Conservation (phyloP, 1,284 basidiomycete genomes). For the Stygiomarasmius scandens region DNA sequence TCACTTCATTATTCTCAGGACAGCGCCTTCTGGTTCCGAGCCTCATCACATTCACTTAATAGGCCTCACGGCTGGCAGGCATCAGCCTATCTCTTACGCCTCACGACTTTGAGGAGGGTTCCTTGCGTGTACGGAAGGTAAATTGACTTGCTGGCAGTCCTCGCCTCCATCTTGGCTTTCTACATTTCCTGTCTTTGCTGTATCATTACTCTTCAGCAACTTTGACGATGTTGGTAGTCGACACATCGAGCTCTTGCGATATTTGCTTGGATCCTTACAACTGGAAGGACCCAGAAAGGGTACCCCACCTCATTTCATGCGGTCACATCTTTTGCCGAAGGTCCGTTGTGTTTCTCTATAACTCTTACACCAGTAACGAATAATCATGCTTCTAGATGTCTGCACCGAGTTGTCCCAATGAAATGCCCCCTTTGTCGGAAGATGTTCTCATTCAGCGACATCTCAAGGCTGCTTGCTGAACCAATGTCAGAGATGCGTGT, state of each 20-base stretch:
- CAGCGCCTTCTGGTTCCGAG: no score
- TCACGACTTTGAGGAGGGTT: neutral
- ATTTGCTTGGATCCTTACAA: constrained; percentile 66
- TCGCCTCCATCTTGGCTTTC: neutral
- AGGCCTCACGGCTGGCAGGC: neutral
- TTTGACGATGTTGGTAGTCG: constrained; percentile 54
- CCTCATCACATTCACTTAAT: no score
- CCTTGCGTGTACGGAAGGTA: neutral
- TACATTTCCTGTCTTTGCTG: neutral
- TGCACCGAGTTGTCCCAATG: constrained; percentile 42
- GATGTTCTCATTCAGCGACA: constrained; percentile 49
- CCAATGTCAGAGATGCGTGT: no score
- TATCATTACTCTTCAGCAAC: neutral
- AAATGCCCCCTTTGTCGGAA: constrained; percentile 70
- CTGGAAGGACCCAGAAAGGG: constrained; percentile 44
- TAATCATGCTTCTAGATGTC: constrained; percentile 5
- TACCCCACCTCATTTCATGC: constrained; percentile 67
- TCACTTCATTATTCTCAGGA: no score
- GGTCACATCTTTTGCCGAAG: constrained; percentile 70
- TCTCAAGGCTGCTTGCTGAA: constrained; percentile 67
- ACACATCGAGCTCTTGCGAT: constrained; percentile 68
- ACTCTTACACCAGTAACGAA: neutral
- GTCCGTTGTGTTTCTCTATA: constrained; percentile 38
- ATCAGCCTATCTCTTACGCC: neutral
- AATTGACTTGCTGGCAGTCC: neutral